Percentiles rank a stretch among this genome's conserved stretches.
Evolutionary conservation across 768 basidiomycete genomes (phyloP).

Genomic region (Tulasnella sp.): DNA sequence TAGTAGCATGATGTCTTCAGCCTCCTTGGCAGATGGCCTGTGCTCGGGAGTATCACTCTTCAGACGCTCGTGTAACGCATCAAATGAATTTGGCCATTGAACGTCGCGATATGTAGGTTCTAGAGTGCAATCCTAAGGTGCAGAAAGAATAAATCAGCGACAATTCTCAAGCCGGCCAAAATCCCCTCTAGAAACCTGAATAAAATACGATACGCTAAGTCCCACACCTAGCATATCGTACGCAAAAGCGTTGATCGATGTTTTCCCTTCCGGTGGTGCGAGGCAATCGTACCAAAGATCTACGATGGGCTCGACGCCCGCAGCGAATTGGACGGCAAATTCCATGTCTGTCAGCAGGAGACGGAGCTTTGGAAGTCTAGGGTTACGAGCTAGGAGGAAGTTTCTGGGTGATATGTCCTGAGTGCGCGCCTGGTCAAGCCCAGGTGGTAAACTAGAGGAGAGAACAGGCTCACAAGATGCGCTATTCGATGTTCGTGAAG

Average conservation of each 20-base stretch:
- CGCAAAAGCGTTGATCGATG: neutral
- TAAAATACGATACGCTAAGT: neutral
- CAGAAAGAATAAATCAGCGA: too few relatives aligned
- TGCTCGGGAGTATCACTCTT: too few relatives aligned
- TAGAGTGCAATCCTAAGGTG: too few relatives aligned
- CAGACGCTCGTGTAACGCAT: too few relatives aligned
- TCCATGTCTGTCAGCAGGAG: neutral
- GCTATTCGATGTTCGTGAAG: too few relatives aligned
- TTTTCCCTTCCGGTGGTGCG: neutral
- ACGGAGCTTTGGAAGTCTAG: neutral
- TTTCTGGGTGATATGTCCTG: constrained; percentile 3
- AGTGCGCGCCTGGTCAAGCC: neutral
- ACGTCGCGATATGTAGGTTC: too few relatives aligned
- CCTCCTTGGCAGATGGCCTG: neutral
- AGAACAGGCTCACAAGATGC: too few relatives aligned
- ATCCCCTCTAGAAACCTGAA: neutral
- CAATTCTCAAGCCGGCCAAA: too few relatives aligned
- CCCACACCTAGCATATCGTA: neutral
- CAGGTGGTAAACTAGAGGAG: neutral
- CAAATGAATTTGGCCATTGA: too few relatives aligned
- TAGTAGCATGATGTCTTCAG: neutral
- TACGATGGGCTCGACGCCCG: neutral
- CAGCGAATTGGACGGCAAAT: neutral
- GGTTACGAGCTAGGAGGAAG: neutral
- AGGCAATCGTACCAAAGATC: neutral